phyloP scores from a whole-genome alignment of 108 stramenopile genomes.

The Cyclostephanos tholiformis region DNA sequence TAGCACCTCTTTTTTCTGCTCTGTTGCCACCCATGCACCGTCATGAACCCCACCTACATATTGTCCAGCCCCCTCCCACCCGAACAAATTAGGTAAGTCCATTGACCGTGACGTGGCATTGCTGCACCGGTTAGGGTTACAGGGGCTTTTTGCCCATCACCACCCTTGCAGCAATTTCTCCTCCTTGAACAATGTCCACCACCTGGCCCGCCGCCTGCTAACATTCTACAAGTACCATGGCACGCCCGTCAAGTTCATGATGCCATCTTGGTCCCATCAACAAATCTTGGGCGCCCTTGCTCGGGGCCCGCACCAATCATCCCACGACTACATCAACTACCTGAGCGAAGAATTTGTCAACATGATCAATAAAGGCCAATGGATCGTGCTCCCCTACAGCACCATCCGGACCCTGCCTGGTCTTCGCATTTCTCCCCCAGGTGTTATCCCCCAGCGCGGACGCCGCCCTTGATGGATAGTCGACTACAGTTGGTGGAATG shows the following conservation, averaged over 20 bases:
- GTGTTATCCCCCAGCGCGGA: constrained; percentile 2
- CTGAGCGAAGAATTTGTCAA: constrained; percentile 1
- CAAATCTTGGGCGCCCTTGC: background rate
- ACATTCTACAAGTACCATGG: constrained; percentile 20
- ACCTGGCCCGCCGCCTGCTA: constrained; percentile 35
- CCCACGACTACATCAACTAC: background rate
- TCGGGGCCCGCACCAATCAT: constrained; percentile 9
- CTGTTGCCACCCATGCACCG: background rate
- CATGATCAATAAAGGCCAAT: constrained; percentile 12
- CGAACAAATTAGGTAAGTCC: constrained; percentile 1
- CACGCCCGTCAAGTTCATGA: constrained; percentile 34
- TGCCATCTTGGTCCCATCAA: constrained; percentile 11
- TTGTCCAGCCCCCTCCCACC: background rate
- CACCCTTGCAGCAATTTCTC: constrained; percentile 3
- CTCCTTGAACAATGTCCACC: background rate
- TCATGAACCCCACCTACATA: background rate
- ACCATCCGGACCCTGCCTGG: constrained; percentile 13
- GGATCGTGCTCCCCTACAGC: constrained; percentile 32
- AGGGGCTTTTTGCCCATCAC: background rate
- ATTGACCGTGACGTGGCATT: background rate
- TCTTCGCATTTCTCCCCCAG: constrained; percentile 18
- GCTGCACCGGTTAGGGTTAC: constrained; percentile 6
- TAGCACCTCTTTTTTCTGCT: background rate
- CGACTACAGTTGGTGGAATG: constrained; percentile 31
- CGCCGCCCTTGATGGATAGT: constrained; percentile 38